Percentiles rank a stretch among this genome's conserved stretches.
Evolutionary conservation across 2,329 filamentous ascomycete species (phyloP).

Genomic region (Saccharata proteae): DNA sequence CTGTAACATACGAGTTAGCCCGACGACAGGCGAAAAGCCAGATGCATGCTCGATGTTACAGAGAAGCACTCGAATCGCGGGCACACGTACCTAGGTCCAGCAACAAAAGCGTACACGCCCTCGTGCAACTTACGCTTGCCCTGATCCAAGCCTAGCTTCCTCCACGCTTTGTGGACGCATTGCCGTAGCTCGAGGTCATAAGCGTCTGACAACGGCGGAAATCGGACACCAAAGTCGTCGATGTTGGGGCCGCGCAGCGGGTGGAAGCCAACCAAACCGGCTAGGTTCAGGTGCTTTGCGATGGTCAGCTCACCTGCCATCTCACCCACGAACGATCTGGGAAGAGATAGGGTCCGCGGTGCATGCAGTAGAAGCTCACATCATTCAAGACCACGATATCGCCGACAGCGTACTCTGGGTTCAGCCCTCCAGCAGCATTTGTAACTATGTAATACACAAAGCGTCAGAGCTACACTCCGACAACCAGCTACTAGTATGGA

Average conservation of each 20-base stretch:
- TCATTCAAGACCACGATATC: conserved; percentile 56
- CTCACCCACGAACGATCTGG: neutral
- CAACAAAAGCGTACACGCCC: conserved; percentile 54
- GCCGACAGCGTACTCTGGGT: conserved; percentile 50
- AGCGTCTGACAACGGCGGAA: conserved; percentile 52
- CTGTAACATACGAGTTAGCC: conserved; percentile 17
- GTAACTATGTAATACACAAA: conserved; percentile 37
- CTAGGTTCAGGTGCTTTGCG: conserved; percentile 49
- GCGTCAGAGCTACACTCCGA: conserved; percentile 12
- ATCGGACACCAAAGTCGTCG: conserved; percentile 50
- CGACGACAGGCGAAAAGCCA: neutral
- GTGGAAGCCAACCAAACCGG: conserved; percentile 48
- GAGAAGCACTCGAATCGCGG: neutral
- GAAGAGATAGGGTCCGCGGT: neutral
- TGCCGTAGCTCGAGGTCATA: conserved; percentile 51
- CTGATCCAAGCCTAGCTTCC: conserved; percentile 33
- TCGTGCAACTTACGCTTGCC: conserved; percentile 45
- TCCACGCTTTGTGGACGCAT: conserved; percentile 46
- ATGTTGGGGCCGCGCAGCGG: conserved; percentile 51
- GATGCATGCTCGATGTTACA: conserved; percentile 5
- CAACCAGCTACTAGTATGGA: neutral
- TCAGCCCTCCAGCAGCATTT: conserved; percentile 54
- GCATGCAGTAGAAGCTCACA: conserved; percentile 27
- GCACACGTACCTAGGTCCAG: conserved; percentile 46
- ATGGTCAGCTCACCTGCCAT: neutral